A percentile compares a stretch with the other conserved stretches of the same genome.
Conservation (phyloP, 2,329 filamentous ascomycete species). For the Aureobasidium sp. region DNA sequence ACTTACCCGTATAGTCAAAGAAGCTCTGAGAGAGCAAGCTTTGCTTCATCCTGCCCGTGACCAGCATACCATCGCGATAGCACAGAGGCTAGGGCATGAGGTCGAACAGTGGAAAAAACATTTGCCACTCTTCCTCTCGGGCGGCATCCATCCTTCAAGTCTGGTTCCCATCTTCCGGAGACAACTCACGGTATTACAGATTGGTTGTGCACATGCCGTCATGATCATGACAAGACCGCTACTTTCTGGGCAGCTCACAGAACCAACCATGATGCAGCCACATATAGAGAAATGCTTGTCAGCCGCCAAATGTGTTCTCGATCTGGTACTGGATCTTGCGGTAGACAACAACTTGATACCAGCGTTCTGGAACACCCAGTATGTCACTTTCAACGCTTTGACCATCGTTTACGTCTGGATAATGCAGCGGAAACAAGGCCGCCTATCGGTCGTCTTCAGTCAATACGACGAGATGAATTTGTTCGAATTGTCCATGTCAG, state of each 20-base stretch:
- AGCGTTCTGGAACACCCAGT: conserved; percentile 4
- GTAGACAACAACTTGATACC: conserved; percentile 7
- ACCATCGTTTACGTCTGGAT: conserved; percentile 9
- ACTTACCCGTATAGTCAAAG: conserved; percentile 28
- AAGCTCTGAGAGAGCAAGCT: conserved; percentile 29
- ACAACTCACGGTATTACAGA: conserved; percentile 27
- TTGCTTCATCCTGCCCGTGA: conserved; percentile 28
- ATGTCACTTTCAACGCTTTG: background rate
- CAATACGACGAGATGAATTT: background rate
- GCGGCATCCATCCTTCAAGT: conserved; percentile 38
- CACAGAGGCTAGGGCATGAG: conserved; percentile 31
- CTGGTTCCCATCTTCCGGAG: conserved; percentile 39
- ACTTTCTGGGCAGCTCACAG: conserved; percentile 11
- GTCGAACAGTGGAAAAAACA: conserved; percentile 28
- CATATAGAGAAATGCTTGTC: background rate
- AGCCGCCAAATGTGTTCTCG: conserved; percentile 7
- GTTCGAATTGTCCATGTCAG: background rate
- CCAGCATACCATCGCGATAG: conserved; percentile 33
- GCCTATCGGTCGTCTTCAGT: background rate
- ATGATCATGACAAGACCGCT: conserved; percentile 31
- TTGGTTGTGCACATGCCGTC: conserved; percentile 30
- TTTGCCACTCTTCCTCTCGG: conserved; percentile 35
- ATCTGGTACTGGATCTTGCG: conserved; percentile 1
- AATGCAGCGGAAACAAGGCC: conserved; percentile 3
- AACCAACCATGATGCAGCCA: background rate